phyloP scores from a whole-genome alignment of 2,329 filamentous ascomycete genomes.

The Epichloe coenophiala region DNA sequence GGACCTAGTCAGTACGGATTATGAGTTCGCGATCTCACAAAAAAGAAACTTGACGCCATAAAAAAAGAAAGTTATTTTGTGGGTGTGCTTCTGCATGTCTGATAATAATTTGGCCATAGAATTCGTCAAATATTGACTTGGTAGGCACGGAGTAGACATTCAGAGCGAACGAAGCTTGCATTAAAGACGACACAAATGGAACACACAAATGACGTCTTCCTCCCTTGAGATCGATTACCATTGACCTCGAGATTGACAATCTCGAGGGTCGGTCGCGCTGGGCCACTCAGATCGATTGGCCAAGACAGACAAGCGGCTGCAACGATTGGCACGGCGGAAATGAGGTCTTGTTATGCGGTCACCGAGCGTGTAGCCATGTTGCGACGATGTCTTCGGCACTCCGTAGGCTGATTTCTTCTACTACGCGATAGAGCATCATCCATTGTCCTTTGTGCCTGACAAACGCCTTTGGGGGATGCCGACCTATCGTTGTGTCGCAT shows the following conservation, averaged over 20 bases:
- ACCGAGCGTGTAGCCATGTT: neutral
- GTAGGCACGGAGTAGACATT: neutral
- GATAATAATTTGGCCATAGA: neutral
- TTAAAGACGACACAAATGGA: neutral
- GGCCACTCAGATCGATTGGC: no score
- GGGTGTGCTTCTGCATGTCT: neutral
- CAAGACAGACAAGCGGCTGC: neutral
- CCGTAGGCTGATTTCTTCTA: no score
- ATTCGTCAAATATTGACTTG: neutral
- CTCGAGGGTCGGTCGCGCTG: no score
- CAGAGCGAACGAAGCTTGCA: neutral
- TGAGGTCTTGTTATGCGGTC: neutral
- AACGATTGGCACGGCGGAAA: neutral
- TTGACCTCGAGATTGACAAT: no score
- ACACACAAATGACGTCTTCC: neutral
- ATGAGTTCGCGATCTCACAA: no score
- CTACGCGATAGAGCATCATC: no score
- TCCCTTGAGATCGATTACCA: neutral
- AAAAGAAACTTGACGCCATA: no score
- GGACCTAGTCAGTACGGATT: no score
- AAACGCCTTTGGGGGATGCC: no score
- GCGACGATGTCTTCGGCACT: neutral
- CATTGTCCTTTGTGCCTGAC: no score
- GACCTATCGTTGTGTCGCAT: no score
- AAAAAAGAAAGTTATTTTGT: neutral